Evolutionary conservation across 345 rosid genomes (phyloP).

Genomic region (Carallia brachiata): DNA sequence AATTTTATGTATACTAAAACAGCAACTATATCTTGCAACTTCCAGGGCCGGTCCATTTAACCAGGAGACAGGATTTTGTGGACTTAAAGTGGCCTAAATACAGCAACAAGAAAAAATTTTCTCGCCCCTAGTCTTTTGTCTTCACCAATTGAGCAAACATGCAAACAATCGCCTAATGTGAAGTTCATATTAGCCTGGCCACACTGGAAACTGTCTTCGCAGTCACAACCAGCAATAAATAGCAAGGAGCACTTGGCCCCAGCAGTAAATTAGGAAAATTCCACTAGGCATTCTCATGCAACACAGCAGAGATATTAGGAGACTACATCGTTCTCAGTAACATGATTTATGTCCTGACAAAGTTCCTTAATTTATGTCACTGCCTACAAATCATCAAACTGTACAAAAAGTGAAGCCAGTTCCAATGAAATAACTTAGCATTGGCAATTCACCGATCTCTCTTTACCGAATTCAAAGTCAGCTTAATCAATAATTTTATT

Average conservation of each 20-base stretch:
- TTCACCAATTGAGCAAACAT: too few species aligned
- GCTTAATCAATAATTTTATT: constrained; percentile 2
- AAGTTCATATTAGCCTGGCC: background rate
- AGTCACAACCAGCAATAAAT: background rate
- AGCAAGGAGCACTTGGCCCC: background rate
- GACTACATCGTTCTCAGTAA: background rate
- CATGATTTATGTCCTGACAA: too few species aligned
- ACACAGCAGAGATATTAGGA: background rate
- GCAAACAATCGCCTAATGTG: too few species aligned
- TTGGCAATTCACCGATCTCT: constrained; percentile 15
- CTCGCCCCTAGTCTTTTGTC: too few species aligned
- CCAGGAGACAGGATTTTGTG: too few species aligned
- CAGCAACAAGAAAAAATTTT: too few species aligned
- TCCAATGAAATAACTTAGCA: background rate
- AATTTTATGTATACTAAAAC: too few species aligned
- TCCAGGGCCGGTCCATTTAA: too few species aligned
- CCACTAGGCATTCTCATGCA: background rate
- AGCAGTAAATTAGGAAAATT: background rate
- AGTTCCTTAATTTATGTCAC: background rate
- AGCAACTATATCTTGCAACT: too few species aligned
- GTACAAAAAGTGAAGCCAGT: constrained; percentile 4
- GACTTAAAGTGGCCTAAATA: too few species aligned
- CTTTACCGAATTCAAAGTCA: constrained; percentile 2
- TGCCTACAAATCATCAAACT: background rate
- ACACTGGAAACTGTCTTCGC: background rate